Base-by-base conservation (phyloP, 1,139 yeast species). In the Scheffersomyces segobiensis region DNA sequence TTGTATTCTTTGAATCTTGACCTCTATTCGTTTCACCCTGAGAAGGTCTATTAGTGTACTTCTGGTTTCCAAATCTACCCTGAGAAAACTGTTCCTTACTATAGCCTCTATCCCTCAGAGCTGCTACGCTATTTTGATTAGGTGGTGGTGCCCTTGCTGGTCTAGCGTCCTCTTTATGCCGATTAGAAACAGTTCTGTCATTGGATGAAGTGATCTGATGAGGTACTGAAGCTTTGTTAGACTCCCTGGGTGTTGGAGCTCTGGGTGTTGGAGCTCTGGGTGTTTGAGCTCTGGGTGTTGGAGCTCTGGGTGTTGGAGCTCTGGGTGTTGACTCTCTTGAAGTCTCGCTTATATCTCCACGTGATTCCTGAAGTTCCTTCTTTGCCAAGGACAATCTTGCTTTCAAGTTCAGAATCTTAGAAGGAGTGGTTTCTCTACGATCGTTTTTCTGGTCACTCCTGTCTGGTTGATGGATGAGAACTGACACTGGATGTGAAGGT, bases 381-480 rank as follows among this genome's bases (percentile, higher is more conserved):
- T 72, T 72, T 4, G 74, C 75, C 54, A 71, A 72, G 50, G 60
- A 55, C 19, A 71, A 60, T 52, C 67, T 66, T 5, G 69, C 62
- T 53, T 71, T 69, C 50, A 71, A 59, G 39, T 67, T 68, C 42
- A 32, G 42, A 12, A 32, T 32, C 42, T 32, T 32, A 14, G 42
- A 32, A 32, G 42, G 42, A 32, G 42, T 32, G 14, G 42, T 32
- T 32, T 10, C 42, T 32, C 42, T 32, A 32, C 14, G 42, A 14
- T 32, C 42, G 42, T 14, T 4, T 10, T 7, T 32, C 12, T 14
- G 8, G 42, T 32, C 42, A 10, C 17, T 32, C 17, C 5, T 32
- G 17, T 3, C 17, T 32, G 42, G 3, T 32, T 32, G 42, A 12
- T 32, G 17, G 42, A 10, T 32, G 42, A 32, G 42, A 12, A 32